Conservation (phyloP, 805 yeast genomes). For the Ogataea saltuana region DNA sequence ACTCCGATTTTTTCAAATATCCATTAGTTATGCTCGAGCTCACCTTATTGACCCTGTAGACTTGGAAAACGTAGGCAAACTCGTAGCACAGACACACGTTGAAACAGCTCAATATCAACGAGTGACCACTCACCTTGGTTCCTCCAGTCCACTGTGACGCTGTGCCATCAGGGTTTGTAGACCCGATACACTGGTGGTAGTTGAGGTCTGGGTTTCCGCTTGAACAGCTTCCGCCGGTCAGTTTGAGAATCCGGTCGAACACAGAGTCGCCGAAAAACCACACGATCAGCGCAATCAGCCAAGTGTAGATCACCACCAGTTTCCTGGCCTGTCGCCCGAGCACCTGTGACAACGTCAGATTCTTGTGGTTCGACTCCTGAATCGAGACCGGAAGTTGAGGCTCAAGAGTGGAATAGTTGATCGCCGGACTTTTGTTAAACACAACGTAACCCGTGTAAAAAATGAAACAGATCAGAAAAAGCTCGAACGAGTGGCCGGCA, state of each 20-base stretch:
- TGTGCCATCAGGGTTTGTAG: conserved; percentile 13
- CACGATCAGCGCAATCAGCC: conserved; percentile 27
- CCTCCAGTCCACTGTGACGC: conserved; percentile 39
- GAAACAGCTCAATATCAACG: conserved; percentile 38
- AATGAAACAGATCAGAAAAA: conserved; percentile 14
- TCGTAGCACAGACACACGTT: conserved; percentile 33
- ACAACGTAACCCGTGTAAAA: conserved; percentile 16
- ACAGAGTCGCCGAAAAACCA: conserved; percentile 39
- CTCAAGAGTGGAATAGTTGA: conserved; percentile 8
- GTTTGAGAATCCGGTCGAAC: conserved; percentile 34
- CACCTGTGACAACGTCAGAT: conserved; percentile 3
- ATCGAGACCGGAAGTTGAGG: neutral
- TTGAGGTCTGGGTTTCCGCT: conserved; percentile 19
- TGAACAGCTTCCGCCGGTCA: conserved; percentile 43
- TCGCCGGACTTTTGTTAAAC: conserved; percentile 7
- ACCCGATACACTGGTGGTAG: conserved; percentile 25
- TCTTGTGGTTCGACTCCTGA: neutral
- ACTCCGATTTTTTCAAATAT: neutral
- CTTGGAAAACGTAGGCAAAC: conserved; percentile 13
- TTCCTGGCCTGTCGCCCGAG: conserved; percentile 23
- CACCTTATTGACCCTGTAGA: conserved; percentile 11
- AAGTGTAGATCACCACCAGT: conserved; percentile 19
- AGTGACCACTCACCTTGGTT: conserved; percentile 46
- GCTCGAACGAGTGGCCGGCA: conserved; percentile 35
- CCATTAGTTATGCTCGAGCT: too few relatives aligned